phyloP scores from a whole-genome alignment of 2,329 filamentous ascomycete genomes.

The Aphanocladium album region DNA sequence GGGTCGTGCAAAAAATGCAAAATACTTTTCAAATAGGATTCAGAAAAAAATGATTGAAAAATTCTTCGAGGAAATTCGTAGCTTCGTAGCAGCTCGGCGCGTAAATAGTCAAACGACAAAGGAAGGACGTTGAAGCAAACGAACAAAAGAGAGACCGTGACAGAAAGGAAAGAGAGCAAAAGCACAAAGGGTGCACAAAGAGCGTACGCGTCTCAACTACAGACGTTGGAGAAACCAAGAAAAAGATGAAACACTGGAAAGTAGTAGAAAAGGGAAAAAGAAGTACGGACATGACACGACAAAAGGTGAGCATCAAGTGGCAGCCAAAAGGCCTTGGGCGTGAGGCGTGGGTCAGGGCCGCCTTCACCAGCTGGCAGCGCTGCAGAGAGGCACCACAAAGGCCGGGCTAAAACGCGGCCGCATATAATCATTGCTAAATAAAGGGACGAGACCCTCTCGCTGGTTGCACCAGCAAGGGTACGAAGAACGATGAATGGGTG shows the following conservation, averaged over 20 bases:
- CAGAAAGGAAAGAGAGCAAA: background rate
- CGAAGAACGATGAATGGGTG: background rate
- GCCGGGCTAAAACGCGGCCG: too few relatives aligned
- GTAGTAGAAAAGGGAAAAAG: background rate
- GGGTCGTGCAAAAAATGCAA: too few relatives aligned
- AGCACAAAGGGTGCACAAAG: slow-evolving; percentile 4
- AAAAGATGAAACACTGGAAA: background rate
- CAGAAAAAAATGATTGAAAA: slow-evolving; percentile 1
- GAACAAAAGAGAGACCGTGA: background rate
- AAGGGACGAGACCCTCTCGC: background rate
- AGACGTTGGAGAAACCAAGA: background rate
- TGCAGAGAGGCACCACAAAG: too few relatives aligned
- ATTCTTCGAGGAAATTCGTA: slow-evolving; percentile 14
- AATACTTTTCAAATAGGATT: background rate
- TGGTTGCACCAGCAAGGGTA: background rate
- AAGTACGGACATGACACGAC: slow-evolving; percentile 4
- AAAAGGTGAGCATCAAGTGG: slow-evolving; percentile 11
- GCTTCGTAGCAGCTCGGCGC: slow-evolving; percentile 1
- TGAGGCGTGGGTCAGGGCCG: background rate
- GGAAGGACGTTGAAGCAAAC: background rate
- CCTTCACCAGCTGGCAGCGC: background rate
- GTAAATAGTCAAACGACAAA: background rate
- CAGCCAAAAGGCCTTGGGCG: background rate
- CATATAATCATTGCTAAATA: slow-evolving; percentile 2
- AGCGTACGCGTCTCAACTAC: slow-evolving; percentile 7